A percentile compares a stretch with the other conserved stretches of the same genome.
Conservation (phyloP, 73 alveolate genomes). For the Paramecium octaurelia region DNA sequence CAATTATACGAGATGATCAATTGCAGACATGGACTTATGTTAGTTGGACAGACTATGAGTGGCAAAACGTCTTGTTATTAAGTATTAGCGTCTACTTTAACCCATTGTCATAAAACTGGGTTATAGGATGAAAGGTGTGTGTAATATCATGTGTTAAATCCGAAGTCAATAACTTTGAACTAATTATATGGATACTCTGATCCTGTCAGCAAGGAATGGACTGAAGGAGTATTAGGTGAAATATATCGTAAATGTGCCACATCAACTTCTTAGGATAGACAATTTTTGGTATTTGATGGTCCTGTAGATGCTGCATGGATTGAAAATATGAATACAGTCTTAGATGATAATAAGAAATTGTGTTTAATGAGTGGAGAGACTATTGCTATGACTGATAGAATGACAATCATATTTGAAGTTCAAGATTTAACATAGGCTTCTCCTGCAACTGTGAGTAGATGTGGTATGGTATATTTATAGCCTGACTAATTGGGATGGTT, state of each 20-base stretch:
- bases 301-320: slow-evolving; percentile 98
- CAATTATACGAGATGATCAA: slow-evolving; percentile 88
- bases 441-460: slow-evolving; percentile 98
- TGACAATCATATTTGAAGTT: slow-evolving; percentile 93
- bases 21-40: slow-evolving; percentile 91
- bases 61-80: slow-evolving; percentile 89
- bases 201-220: slow-evolving; percentile 74
- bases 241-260: slow-evolving; percentile 80
- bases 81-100: slow-evolving; percentile 83
- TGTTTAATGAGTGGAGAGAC: slow-evolving; percentile 95
- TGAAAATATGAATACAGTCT: slow-evolving; percentile 97
- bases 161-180: slow-evolving; percentile 64
- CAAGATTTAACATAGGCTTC: slow-evolving; percentile 92
- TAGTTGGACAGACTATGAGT: slow-evolving; percentile 91
- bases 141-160: slow-evolving; percentile 61
- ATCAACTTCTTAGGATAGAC: slow-evolving; percentile 41
- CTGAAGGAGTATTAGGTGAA: slow-evolving; percentile 73
- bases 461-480: slow-evolving; percentile 98
- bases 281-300: slow-evolving; percentile 90
- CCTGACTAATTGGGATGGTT: slow-evolving; percentile 89
- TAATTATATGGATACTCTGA: slow-evolving; percentile 71
- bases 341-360: slow-evolving; percentile 96
- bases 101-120: slow-evolving; percentile 54
- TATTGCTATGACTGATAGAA: slow-evolving; percentile 86
- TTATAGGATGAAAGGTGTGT: slow-evolving; percentile 72